These are phyloP conservation scores for Diutina catenulata DNA, from an alignment of 1,139 yeast species.

Conservation along the genomic window DNA sequence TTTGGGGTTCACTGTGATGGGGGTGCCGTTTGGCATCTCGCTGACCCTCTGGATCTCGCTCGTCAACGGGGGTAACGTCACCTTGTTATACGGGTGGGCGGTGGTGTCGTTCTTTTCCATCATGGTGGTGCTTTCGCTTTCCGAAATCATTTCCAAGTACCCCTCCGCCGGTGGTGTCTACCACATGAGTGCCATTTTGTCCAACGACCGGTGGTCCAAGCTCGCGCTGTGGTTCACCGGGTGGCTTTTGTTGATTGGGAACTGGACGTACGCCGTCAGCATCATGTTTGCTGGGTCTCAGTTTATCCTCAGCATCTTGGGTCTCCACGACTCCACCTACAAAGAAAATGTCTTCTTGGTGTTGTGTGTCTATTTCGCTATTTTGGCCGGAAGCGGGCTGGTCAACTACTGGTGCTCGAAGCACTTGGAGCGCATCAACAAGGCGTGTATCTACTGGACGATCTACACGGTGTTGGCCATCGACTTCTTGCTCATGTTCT, in stretches of 20 bases:
- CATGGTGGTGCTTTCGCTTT: constrained; percentile 52
- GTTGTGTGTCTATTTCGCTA: constrained; percentile 39
- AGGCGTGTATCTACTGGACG: constrained; percentile 62
- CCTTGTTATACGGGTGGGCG: constrained; percentile 62
- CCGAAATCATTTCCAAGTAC: constrained; percentile 63
- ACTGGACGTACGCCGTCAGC: constrained; percentile 66
- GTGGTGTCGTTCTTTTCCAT: constrained; percentile 50
- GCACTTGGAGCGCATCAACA: constrained; percentile 50
- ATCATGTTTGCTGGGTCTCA: constrained; percentile 68
- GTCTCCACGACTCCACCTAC: constrained; percentile 46
- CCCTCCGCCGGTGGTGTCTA: constrained; percentile 70
- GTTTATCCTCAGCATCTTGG: constrained; percentile 52
- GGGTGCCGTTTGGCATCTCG: constrained; percentile 66
- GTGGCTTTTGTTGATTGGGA: constrained; percentile 62
- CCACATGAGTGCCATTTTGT: constrained; percentile 62
- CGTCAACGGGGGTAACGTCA: constrained; percentile 62
- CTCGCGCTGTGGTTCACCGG: constrained; percentile 66
- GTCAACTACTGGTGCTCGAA: constrained; percentile 50
- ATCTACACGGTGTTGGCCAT: constrained; percentile 59
- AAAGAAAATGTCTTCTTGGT: constrained; percentile 46
- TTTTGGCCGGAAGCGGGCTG: constrained; percentile 49
- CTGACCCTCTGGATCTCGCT: constrained; percentile 59
- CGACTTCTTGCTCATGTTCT: constrained; percentile 48
- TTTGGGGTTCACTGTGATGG: constrained; percentile 66
- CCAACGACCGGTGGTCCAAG: constrained; percentile 42